Percentiles rank a stretch among this genome's conserved stretches.
Conservation (phyloP, 2,329 filamentous ascomycete species). For the Iodosphaeria phyllophila region DNA sequence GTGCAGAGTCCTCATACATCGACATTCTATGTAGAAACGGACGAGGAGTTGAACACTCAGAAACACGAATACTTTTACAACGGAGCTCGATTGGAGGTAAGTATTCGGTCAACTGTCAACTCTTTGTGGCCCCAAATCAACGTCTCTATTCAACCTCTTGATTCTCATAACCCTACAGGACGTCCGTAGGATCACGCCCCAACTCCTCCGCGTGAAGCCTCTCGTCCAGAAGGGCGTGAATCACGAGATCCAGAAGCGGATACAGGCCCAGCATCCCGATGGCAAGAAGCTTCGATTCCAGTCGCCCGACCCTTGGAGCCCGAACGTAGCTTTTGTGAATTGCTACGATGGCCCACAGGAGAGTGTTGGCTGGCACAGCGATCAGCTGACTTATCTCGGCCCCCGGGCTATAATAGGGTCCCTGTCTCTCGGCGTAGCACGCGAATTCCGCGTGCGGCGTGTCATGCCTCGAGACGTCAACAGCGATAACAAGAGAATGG, state of each 20-base stretch:
- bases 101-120: constrained; percentile 5
- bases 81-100: constrained; percentile 48
- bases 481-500: constrained; percentile 17
- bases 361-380: constrained; percentile 80
- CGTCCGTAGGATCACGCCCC: constrained; percentile 56
- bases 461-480: constrained; percentile 49
- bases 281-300: constrained; percentile 64
- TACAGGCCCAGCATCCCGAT: constrained; percentile 45
- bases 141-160: neutral
- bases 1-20: constrained; percentile 74
- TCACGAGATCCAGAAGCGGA: constrained; percentile 51
- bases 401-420: constrained; percentile 79
- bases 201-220: constrained; percentile 50
- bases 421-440: constrained; percentile 75
- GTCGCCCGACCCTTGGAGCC: constrained; percentile 52
- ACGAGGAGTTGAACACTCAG: constrained; percentile 49
- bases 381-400: constrained; percentile 84
- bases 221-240: constrained; percentile 65
- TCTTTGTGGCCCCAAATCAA: neutral
- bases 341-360: constrained; percentile 72
- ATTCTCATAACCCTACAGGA: constrained; percentile 34
- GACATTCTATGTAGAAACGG: constrained; percentile 63
- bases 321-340: constrained; percentile 89
- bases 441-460: constrained; percentile 75
- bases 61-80: constrained; percentile 76